Base-by-base conservation (phyloP, 139 green algal genomes). In the Pseudopediastrum boryanum region DNA sequence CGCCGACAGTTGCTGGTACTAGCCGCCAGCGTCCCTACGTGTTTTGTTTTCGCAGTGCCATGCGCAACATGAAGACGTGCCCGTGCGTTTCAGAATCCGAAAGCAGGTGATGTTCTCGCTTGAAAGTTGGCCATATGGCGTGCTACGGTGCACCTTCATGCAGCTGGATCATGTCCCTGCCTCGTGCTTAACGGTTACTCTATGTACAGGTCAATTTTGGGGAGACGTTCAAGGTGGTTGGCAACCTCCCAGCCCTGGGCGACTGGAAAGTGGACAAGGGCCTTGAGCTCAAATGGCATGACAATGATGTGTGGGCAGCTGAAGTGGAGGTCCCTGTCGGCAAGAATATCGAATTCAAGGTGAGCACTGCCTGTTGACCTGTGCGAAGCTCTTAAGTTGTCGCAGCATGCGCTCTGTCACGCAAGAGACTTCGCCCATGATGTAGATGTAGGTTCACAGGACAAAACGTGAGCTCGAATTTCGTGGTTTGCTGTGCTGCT, bases 241-340 rank as follows among this genome's bases (percentile, higher is more conserved):
- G 85, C 39, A 85, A 85, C 39, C 43, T 59, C 56, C 25, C 76
- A 10, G 65, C 56, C 19, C 48, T 90, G 31, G 83, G 83, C 41
- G 21, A 21, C 25, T 78, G 68, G 70, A 70, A 84, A 16, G 43
- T 66, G 1, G 29, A 10, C 33, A 65, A 68, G 36, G 89, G 61
- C 1, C 42, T 71, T 1, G 25, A 76, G 27, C 83, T 94, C 52
- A 56, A 66, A 2, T 96, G 90, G 92, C 83, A 42, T n/a, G 91
- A 96, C 19, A 91, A 91, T 16, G 71, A 96, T 50, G 36, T 90
- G 0, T 96, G 92, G 92, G 83, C 56, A 0, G 63, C 69, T 4
- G 82, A 83, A 0, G 48, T 88, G 0, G 54, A 85, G 5, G 58
- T 92, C 23, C 84, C 88, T 9, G 80, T 83, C 1, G 87, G 87